Conservation (phyloP, 441 rosid genomes). For the Pelargonium cotyledonis region DNA sequence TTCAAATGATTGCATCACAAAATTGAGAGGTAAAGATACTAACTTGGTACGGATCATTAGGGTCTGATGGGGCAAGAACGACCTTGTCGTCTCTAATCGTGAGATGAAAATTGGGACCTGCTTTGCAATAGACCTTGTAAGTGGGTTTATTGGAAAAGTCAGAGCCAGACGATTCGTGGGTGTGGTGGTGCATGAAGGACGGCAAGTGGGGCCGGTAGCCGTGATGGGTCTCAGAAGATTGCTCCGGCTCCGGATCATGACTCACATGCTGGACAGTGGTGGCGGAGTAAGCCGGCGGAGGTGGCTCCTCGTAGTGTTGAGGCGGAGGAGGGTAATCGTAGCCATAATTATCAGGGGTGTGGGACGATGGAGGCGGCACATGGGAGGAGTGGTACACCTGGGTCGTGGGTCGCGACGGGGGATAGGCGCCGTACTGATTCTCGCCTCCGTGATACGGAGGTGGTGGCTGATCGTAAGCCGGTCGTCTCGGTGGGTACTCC, state of each 20-base stretch:
- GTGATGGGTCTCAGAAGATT: slow-evolving; percentile 24
- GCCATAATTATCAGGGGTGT: not conserved
- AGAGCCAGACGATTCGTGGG: slow-evolving; percentile 24
- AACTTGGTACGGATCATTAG: slow-evolving; percentile 63
- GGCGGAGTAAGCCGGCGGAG: not conserved
- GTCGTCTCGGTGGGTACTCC: too few species aligned
- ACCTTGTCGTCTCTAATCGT: slow-evolving; percentile 58
- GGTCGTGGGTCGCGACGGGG: not conserved
- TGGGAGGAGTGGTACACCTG: not conserved
- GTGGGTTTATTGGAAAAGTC: slow-evolving; percentile 41
- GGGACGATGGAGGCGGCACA: not conserved
- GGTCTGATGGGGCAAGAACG: slow-evolving; percentile 48
- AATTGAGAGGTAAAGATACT: not conserved
- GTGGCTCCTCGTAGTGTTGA: not conserved
- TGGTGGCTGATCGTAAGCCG: not conserved
- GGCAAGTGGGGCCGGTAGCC: slow-evolving; percentile 37
- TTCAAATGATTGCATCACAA: not conserved
- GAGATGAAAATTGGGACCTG: slow-evolving; percentile 47
- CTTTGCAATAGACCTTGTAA: slow-evolving; percentile 56
- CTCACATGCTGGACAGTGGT: not conserved
- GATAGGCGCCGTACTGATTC: too few species aligned
- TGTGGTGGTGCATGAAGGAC: slow-evolving; percentile 30
- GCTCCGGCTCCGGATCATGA: slow-evolving; percentile 2
- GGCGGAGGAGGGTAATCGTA: not conserved
- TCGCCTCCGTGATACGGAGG: not conserved